Conservation (phyloP, 441 rosid genomes). For the Pelargonium citronellum region DNA sequence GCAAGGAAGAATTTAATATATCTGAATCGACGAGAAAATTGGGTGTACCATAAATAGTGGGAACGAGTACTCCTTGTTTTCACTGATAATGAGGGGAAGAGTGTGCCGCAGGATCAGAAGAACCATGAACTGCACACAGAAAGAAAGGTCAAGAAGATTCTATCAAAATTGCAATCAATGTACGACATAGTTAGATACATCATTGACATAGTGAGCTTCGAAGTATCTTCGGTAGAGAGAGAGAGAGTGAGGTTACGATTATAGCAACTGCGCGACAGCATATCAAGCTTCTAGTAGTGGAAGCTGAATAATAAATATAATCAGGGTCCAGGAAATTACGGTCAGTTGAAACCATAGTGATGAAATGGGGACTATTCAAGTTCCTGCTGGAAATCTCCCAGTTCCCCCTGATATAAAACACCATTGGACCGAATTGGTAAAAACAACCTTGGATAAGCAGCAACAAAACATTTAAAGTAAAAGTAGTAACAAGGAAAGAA, state of each 20-base stretch:
- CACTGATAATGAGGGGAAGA: slow-evolving; percentile 54
- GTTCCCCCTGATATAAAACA: slow-evolving; percentile 46
- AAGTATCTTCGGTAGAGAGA: slow-evolving; percentile 2
- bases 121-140: slow-evolving; percentile 61
- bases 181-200: too few species aligned
- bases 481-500: background rate
- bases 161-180: too few species aligned
- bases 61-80: slow-evolving; percentile 39
- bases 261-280: slow-evolving; percentile 60
- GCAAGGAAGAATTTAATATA: background rate
- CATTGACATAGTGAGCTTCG: background rate
- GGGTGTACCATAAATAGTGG: slow-evolving; percentile 48
- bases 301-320: slow-evolving; percentile 43
- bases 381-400: slow-evolving; percentile 68
- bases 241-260: slow-evolving; percentile 39
- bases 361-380: slow-evolving; percentile 42
- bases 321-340: slow-evolving; percentile 36
- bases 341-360: slow-evolving; percentile 70
- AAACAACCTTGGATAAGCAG: background rate
- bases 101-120: slow-evolving; percentile 71
- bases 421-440: background rate
- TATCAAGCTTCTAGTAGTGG: slow-evolving; percentile 47
- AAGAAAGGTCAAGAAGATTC: slow-evolving; percentile 3
- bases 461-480: background rate
- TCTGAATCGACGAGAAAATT: background rate